A percentile compares a stretch with the other conserved stretches of the same genome.
phyloP scores from a whole-genome alignment of 208 protist species.

The Angomonas ambiguus region DNA sequence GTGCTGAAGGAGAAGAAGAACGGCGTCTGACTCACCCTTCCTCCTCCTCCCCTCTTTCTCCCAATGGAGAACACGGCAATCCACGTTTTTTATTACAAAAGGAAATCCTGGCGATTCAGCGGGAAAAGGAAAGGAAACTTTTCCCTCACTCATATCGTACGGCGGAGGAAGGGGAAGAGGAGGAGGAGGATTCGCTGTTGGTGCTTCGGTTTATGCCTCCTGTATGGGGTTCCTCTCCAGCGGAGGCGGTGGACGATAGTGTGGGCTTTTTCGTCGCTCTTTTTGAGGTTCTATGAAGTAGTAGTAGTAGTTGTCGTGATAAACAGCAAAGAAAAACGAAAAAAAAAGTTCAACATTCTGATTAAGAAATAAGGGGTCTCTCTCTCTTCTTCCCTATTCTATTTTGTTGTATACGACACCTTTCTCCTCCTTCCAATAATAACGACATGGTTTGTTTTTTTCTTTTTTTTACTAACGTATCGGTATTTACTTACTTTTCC shows the following conservation, averaged over 20 bases:
- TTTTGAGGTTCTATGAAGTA: conserved; percentile 25
- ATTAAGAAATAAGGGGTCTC: too few relatives aligned
- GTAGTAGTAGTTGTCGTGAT: neutral
- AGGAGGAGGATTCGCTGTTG: conserved; percentile 22
- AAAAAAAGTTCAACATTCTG: too few relatives aligned
- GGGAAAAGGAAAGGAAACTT: conserved; percentile 15
- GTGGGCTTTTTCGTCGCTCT: conserved; percentile 68
- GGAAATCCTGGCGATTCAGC: conserved; percentile 26
- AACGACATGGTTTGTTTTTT: too few relatives aligned
- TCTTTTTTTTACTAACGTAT: too few relatives aligned
- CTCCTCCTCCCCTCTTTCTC: too few relatives aligned
- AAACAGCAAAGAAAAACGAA: too few relatives aligned
- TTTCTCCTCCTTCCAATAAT: too few relatives aligned
- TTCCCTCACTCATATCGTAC: neutral
- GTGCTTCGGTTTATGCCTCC: conserved; percentile 50
- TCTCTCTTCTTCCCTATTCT: too few relatives aligned
- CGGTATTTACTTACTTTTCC: too few relatives aligned
- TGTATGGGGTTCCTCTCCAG: neutral
- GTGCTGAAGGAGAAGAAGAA: conserved; percentile 29
- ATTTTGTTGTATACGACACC: too few relatives aligned
- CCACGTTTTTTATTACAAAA: conserved; percentile 17
- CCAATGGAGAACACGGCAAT: too few relatives aligned
- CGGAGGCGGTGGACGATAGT: conserved; percentile 24
- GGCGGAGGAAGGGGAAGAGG: neutral
- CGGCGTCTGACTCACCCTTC: conserved; percentile 18